These are phyloP conservation scores for Penicillium sp. DNA, from an alignment of 2,329 filamentous ascomycete genomes.

Conservation along the genomic window DNA sequence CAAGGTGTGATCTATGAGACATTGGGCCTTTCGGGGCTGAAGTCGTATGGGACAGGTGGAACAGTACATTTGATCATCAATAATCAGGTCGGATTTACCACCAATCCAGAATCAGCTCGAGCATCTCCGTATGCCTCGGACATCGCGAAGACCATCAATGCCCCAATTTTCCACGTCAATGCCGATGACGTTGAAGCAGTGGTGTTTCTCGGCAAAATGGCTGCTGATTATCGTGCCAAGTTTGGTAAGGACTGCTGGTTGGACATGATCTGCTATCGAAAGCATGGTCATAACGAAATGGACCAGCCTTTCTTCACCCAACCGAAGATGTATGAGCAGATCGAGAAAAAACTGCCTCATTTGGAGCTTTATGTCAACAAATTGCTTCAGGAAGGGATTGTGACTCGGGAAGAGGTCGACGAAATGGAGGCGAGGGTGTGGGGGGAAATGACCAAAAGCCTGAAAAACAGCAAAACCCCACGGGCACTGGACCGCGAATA, in stretches of 20 bases:
- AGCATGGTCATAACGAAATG: constrained; percentile 98
- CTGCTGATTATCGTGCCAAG: constrained; percentile 94
- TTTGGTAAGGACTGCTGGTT: constrained; percentile 98
- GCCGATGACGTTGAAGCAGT: constrained; percentile 91
- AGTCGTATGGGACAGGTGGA: constrained; percentile 93
- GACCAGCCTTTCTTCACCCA: constrained; percentile 99
- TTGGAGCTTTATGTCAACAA: background rate
- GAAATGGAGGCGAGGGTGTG: background rate
- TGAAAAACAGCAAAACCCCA: background rate
- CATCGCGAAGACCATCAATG: constrained; percentile 76
- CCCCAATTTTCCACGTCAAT: background rate
- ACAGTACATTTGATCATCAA: constrained; percentile 97
- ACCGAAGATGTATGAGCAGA: constrained; percentile 95
- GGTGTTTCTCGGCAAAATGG: constrained; percentile 95
- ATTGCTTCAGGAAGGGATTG: background rate
- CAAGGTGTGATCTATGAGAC: background rate
- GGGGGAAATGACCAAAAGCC: background rate
- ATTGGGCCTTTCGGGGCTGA: constrained; percentile 53
- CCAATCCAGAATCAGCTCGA: constrained; percentile 92
- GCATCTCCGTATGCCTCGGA: constrained; percentile 99
- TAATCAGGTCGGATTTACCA: constrained; percentile 99
- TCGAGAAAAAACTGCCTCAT: background rate
- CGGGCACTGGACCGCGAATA: background rate
- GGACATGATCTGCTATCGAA: constrained; percentile 97
- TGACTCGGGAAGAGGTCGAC: background rate